Conservation (phyloP, 2,329 filamentous ascomycete genomes). For the Rhexocercosporidium sp. region DNA sequence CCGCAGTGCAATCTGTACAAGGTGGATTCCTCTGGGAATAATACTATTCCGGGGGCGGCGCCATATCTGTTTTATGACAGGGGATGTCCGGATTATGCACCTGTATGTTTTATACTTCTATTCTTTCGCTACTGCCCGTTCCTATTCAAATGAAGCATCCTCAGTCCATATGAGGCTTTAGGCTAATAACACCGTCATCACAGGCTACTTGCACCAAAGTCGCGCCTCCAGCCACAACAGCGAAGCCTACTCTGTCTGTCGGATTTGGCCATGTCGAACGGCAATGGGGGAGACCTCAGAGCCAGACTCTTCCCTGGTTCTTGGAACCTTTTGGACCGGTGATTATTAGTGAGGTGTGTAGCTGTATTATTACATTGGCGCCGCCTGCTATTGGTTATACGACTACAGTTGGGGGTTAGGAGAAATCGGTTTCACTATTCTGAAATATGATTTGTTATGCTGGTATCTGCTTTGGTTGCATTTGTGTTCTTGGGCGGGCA, state of each 20-base stretch:
- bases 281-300: not conserved
- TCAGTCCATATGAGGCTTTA: not conserved
- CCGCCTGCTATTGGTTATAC: slow-evolving; percentile 9
- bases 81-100: slow-evolving; percentile 23
- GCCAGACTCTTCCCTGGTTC: slow-evolving; percentile 11
- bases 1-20: slow-evolving; percentile 29
- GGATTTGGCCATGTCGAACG: not conserved
- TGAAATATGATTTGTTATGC: not conserved
- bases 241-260: not conserved
- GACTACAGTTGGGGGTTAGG: not conserved
- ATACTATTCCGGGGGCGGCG: slow-evolving; percentile 19
- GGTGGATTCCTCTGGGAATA: slow-evolving; percentile 8
- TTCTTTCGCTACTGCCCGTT: not conserved
- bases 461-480: too few species aligned
- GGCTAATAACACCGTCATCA: too few species aligned
- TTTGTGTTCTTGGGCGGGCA: too few species aligned
- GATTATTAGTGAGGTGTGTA: slow-evolving; percentile 12
- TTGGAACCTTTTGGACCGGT: slow-evolving; percentile 8
- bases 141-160: not conserved
- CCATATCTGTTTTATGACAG: slow-evolving; percentile 27
- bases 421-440: too few species aligned
- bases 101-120: slow-evolving; percentile 13
- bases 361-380: slow-evolving; percentile 6
- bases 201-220: not conserved
- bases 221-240: not conserved